These are phyloP conservation scores for Barnettozyma pratensis DNA, from an alignment of 805 yeast genomes.

Conservation along the genomic window DNA sequence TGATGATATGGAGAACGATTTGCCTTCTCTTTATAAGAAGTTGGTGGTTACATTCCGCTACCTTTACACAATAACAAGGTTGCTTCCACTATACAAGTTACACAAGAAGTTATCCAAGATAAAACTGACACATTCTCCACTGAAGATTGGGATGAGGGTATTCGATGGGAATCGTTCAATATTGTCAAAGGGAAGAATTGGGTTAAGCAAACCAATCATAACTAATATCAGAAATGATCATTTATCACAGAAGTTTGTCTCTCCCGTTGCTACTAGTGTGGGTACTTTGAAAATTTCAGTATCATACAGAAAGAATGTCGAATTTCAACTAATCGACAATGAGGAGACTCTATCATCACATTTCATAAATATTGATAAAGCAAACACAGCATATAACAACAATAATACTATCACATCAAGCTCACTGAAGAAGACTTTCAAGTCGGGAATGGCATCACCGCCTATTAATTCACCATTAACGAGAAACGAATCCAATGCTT, in stretches of 20 bases:
- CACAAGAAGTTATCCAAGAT: constrained; percentile 37
- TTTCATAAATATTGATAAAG: constrained; percentile 43
- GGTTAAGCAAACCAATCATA: constrained; percentile 66
- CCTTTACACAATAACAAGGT: constrained; percentile 56
- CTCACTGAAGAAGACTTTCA: constrained; percentile 26
- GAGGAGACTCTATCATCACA: constrained; percentile 60
- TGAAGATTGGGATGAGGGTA: constrained; percentile 53
- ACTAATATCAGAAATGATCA: constrained; percentile 35
- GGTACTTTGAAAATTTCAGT: constrained; percentile 75
- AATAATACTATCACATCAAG: constrained; percentile 6
- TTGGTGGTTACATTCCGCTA: constrained; percentile 71
- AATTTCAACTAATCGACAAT: constrained; percentile 61
- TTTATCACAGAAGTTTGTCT: constrained; percentile 55
- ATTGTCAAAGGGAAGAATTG: constrained; percentile 77
- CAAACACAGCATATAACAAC: constrained; percentile 2
- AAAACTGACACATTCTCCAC: constrained; percentile 32
- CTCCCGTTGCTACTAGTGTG: constrained; percentile 67
- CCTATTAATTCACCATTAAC: constrained; percentile 27
- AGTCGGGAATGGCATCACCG: constrained; percentile 31
- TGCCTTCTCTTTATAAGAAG: constrained; percentile 68
- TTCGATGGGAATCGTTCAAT: constrained; percentile 78
- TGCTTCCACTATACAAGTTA: constrained; percentile 70
- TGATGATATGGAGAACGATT: constrained; percentile 39
- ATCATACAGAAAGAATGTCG: constrained; percentile 68
- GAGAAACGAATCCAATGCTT: constrained; percentile 40